Evolutionary conservation across 108 stramenopile genomes (phyloP).

Genomic region (Cylindrotheca fusiformis): DNA sequence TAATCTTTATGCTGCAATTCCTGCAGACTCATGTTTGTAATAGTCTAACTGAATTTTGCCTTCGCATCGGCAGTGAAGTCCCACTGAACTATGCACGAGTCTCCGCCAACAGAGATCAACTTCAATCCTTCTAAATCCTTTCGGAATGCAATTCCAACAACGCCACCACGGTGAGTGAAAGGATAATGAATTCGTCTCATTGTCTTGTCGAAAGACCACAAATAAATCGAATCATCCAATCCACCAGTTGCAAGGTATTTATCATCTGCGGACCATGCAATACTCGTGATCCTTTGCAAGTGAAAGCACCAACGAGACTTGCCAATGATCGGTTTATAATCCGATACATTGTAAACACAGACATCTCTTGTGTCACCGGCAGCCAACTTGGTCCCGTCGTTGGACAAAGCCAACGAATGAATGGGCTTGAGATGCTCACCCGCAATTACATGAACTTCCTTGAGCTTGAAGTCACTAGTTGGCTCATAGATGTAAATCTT

Average conservation of each 20-base stretch:
- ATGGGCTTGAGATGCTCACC: slow-evolving; percentile 74
- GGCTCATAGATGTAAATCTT: slow-evolving; percentile 84
- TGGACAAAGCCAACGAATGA: slow-evolving; percentile 79
- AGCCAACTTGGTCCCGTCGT: slow-evolving; percentile 83
- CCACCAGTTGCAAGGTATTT: slow-evolving; percentile 77
- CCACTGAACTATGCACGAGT: slow-evolving; percentile 86
- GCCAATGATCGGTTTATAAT: slow-evolving; percentile 48
- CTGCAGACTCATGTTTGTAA: no score
- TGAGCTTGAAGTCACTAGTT: slow-evolving; percentile 21
- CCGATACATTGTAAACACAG: slow-evolving; percentile 58
- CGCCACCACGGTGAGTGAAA: slow-evolving; percentile 84
- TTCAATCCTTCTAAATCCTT: slow-evolving; percentile 26
- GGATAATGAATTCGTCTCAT: slow-evolving; percentile 75
- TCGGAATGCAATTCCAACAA: slow-evolving; percentile 60
- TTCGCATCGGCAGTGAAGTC: slow-evolving; percentile 66
- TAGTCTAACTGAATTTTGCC: slow-evolving; percentile 62
- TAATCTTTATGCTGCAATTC: background rate
- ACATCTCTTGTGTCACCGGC: slow-evolving; percentile 82
- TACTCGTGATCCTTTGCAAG: slow-evolving; percentile 59
- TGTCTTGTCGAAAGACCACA: slow-evolving; percentile 75
- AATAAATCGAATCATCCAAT: slow-evolving; percentile 71
- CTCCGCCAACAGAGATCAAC: slow-evolving; percentile 87
- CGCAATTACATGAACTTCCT: slow-evolving; percentile 56
- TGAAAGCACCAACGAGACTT: slow-evolving; percentile 85
- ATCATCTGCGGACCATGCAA: slow-evolving; percentile 79